These are phyloP conservation scores for Xanthoceras sorbifolium DNA, from an alignment of 345 rosid species.

Conservation along the genomic window DNA sequence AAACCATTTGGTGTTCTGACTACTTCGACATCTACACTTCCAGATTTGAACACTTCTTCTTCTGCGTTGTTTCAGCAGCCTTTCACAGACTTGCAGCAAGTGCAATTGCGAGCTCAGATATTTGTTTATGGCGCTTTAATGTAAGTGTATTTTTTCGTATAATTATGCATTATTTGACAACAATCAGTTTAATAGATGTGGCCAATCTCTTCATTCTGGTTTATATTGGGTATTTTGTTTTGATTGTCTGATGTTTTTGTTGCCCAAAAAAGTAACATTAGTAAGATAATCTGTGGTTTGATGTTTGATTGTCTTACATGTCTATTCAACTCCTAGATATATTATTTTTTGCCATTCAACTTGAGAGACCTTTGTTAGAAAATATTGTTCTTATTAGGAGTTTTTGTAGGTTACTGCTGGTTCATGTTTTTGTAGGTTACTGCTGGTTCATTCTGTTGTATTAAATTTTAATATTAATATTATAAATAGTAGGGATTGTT, in stretches of 20 bases:
- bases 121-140: constrained; percentile 97
- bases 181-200: not conserved
- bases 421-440: not conserved
- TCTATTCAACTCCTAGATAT: too few species aligned
- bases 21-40: constrained; percentile 54
- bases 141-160: constrained; percentile 43
- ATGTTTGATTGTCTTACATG: too few species aligned
- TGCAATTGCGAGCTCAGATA: constrained; percentile 98
- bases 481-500: not conserved
- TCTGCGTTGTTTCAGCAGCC: constrained; percentile 73
- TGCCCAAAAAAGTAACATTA: not conserved
- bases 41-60: constrained; percentile 68
- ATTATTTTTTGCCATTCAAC: too few species aligned
- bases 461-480: not conserved
- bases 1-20: constrained; percentile 57
- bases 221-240: not conserved
- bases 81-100: constrained; percentile 96
- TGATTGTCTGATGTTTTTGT: not conserved
- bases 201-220: not conserved
- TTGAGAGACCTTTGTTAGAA: too few species aligned
- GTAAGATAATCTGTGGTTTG: too few species aligned
- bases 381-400: too few species aligned
- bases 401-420: too few species aligned
- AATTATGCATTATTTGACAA: not conserved
- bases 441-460: not conserved